Evolutionary conservation across 306 rosid genomes (phyloP), one percentile per base, ranked within the genome.

Genomic region (Sicyos edulis): DNA sequence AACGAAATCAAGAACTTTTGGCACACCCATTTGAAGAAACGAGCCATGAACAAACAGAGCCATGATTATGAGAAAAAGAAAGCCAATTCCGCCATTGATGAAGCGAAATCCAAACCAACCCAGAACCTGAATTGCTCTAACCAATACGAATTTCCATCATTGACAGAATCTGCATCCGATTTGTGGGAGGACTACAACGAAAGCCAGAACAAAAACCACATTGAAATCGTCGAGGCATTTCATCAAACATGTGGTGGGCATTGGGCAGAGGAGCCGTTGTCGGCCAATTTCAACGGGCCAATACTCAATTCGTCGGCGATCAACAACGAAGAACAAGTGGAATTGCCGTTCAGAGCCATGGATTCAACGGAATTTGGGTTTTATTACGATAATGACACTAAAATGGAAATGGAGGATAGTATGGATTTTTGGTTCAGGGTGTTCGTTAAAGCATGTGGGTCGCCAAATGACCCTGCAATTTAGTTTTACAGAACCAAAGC

Each of bases 21-120:
- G 99, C 99, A 91, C 76, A 91, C 99, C 15, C 89, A 91, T 78
- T 86, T 95, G 88, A 95, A 91, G 88, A 95, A 95, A 87, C 84
- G 83, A 72, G 76, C 10, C 0, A 0, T 71, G 10, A 70, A 78
- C 8, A 80, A 82, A 78, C 53, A 80, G 32, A 62, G 54, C 10
- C 44, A 64, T 17, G 19, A 70, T 29, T 51, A 47, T 15, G 20
- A 76, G 13, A 60, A 70, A 10, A 2, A 52, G 76, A 84, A 81
- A 21, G 71, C 86, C 24, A 76, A 70, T 81, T 24, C 70, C 64
- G 80, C 87, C 20, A 80, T 81, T 63, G 72, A 80, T 20, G 64
- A 82, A 71, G 70, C 79, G 71, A 82, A 84, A 76, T 81, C 85
- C 58, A 82, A 82, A 60, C 37, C 78, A 69, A 24, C 78, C 34